Evolutionary conservation across 2,329 filamentous ascomycete genomes (phyloP).

Genomic region (Fusarium fracticaudum): DNA sequence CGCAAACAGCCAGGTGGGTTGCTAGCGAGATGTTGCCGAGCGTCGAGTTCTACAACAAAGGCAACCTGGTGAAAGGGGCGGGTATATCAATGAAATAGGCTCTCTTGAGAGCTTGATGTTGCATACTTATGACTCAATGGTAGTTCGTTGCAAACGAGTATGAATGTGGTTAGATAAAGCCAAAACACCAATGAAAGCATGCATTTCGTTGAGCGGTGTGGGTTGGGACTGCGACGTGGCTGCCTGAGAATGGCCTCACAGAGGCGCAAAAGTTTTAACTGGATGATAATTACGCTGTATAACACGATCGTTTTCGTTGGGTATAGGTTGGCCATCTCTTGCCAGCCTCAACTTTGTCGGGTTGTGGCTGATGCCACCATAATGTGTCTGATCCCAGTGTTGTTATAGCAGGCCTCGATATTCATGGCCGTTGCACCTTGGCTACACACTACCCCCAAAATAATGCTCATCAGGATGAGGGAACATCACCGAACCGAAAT

Average conservation of each 20-base stretch:
- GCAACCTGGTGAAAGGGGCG: slow-evolving; percentile 59
- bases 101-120: not conserved
- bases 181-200: slow-evolving; percentile 3
- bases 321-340: not conserved
- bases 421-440: not conserved
- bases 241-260: slow-evolving; percentile 13
- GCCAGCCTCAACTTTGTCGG: not conserved
- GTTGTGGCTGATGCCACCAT: not conserved
- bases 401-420: not conserved
- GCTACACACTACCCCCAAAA: slow-evolving; percentile 3
- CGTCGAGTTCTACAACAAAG: slow-evolving; percentile 61
- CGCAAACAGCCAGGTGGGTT: slow-evolving; percentile 70
- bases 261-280: not conserved
- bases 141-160: not conserved
- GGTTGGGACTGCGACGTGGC: slow-evolving; percentile 22
- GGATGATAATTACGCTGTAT: not conserved
- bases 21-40: slow-evolving; percentile 59
- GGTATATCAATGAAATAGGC: slow-evolving; percentile 41
- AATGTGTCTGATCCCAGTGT: not conserved
- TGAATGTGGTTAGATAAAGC: not conserved
- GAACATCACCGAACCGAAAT: slow-evolving; percentile 56
- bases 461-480: slow-evolving; percentile 5
- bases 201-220: slow-evolving; percentile 7
- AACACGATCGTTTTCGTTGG: not conserved
- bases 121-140: not conserved